Percentiles rank a stretch among this genome's conserved stretches.
These are phyloP conservation scores for Ogataea angusta DNA, from an alignment of 805 yeast genomes.

Conservation along the genomic window DNA sequence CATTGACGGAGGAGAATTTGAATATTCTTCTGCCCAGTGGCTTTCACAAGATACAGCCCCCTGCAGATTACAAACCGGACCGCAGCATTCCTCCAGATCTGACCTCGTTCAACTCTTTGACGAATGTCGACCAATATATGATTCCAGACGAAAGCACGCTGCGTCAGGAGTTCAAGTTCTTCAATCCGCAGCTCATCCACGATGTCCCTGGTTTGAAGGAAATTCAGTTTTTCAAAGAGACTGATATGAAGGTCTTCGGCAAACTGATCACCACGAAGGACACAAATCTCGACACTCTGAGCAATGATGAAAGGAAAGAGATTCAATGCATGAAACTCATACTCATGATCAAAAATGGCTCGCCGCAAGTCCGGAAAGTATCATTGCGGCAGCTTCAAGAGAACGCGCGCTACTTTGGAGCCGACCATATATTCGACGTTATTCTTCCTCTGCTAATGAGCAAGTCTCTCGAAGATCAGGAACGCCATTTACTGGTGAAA, in stretches of 20 bases:
- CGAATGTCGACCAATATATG: conserved; percentile 38
- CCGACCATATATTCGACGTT: conserved; percentile 62
- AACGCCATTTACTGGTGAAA: conserved; percentile 78
- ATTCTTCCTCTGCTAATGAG: conserved; percentile 77
- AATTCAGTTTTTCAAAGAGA: conserved; percentile 63
- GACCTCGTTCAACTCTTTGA: conserved; percentile 14
- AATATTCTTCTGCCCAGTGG: conserved; percentile 52
- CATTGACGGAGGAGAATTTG: conserved; percentile 44
- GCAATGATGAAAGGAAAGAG: conserved; percentile 56
- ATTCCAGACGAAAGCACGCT: conserved; percentile 49
- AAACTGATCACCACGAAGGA: conserved; percentile 42
- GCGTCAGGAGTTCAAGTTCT: conserved; percentile 23
- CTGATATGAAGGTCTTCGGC: conserved; percentile 71
- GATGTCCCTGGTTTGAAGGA: conserved; percentile 66
- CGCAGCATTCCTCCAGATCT: conserved; percentile 18
- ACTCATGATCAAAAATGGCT: conserved; percentile 74
- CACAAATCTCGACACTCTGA: conserved; percentile 32
- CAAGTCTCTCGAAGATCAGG: conserved; percentile 70
- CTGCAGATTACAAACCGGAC: conserved; percentile 41
- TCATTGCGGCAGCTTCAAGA: conserved; percentile 68
- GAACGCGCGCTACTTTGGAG: conserved; percentile 62
- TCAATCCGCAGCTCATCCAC: conserved; percentile 39
- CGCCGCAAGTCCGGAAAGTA: conserved; percentile 60
- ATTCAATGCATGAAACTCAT: conserved; percentile 59
- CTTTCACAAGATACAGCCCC: conserved; percentile 42